Base-by-base conservation (phyloP, 495 filamentous ascomycete species). In the Penicillium odoratum region DNA sequence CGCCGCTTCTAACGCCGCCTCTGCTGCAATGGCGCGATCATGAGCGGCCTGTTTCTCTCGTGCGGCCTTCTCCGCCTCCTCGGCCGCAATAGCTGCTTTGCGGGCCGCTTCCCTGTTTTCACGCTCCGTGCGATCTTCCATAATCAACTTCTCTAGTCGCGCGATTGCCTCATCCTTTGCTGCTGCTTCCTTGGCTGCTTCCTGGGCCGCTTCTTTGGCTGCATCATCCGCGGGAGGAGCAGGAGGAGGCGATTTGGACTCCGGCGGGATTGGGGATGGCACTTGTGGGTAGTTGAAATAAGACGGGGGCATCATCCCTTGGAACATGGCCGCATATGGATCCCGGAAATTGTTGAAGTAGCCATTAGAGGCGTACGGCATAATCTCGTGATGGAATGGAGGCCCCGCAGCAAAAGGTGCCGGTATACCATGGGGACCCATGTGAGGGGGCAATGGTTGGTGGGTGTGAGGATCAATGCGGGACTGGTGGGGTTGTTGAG, bases 111-210 rank as follows among this genome's bases (percentile, higher is more conserved):
- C 79, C 54, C 76, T 76, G 7, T 67, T 62, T 44, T 80, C 75
- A 30, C 72, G 64, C 9, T 73, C 78, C 47, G 69, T 70, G 31
- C 77, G 74, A 30, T 81, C 78, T 18, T 83, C 79, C 56, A 82
- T 21, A 28, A 83, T 80, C 55, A 83, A 55, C 53, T 81, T 78
- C 59, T 82, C 79, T 18, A 83, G 60, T 40, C 76, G 70, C n/a
- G 72, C 78, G 47, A 81, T 81, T 25, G 80, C 78, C 29, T 83
- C 80, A 38, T 80, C 77, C 40, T 81, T 80, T 10, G 74, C 69
- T 31, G 63, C 38, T 31, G 63, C 38, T 36, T 78, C 74, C n/a
- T 45, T 45, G 9, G 51, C 15, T 7, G 40, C 52, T 42, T 55
- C 42, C 42, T 43, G 38, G 21, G 21, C 21, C 21, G 13, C 51